Base-by-base conservation (phyloP, 306 rosid species). In the Begonia loranthoides region DNA sequence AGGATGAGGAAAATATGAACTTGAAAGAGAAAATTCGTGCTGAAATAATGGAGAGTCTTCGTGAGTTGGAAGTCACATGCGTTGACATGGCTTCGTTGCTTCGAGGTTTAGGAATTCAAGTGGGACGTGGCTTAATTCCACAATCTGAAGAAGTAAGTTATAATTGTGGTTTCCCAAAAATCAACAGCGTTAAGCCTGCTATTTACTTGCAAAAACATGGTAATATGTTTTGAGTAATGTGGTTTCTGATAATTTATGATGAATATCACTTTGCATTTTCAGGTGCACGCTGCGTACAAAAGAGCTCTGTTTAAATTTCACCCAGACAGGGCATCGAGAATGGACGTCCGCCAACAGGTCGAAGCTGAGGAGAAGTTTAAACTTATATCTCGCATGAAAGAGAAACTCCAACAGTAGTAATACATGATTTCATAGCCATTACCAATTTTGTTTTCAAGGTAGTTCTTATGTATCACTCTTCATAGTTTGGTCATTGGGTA, bases 1-100 rank as follows among this genome's bases (percentile, higher is more conserved):
- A 92, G 99, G 95, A 83, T 59, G 86, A 80, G 56, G 96, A 92
- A 61, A 69, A 74, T 56, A 58, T 73, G 72, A 83, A 74, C 69
- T 49, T 76, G 70, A 92, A 86, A 80, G 99, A 92, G 64, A 61
- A 78, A 57, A 36, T 78, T 55, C 99, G 96, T 41, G 76, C 39
- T 19, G 88, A 86, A 78, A 56, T 86, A 59, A 76, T 69, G 72
- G 69, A 69, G 59, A 75, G 64, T 65, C 87, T 92, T 46, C 56
- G 63, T 51, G 56, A 50, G 57, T 66, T 90, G 84, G 95, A 89
- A 72, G 73, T 19, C 36, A 4, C 49, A 12, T 80, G 99, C 71
- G 28, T 38, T 1, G 78, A 80, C 61, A 80, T 90, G 95, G 70
- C 90, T n/a, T 80, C 95, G 41, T 52, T 90, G 80, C 95, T 90